phyloP scores from a whole-genome alignment of 1,284 basidiomycete species.

The Athelia psychrophila region DNA sequence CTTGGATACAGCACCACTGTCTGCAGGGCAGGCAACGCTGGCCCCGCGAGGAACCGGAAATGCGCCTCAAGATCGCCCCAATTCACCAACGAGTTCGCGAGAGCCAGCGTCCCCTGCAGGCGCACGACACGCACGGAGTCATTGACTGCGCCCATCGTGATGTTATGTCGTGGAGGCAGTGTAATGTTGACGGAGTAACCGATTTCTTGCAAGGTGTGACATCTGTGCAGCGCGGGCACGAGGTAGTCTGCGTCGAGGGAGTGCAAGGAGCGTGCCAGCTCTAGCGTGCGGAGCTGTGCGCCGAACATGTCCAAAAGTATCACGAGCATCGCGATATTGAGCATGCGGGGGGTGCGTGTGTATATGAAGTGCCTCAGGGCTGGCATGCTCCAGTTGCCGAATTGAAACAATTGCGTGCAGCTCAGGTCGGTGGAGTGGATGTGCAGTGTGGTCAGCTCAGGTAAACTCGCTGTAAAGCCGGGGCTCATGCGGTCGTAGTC shows the following conservation, averaged over 20 bases:
- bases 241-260: conserved; percentile 37
- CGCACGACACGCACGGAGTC: conserved; percentile 30
- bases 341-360: conserved; percentile 28
- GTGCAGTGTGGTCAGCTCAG: conserved; percentile 47
- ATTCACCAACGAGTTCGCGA: conserved; percentile 28
- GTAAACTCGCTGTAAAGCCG: conserved; percentile 30
- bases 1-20: conserved; percentile 8
- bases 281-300: conserved; percentile 47
- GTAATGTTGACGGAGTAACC: conserved; percentile 43
- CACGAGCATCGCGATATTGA: conserved; percentile 33
- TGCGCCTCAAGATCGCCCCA: conserved; percentile 47
- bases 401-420: conserved; percentile 45
- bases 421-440: conserved; percentile 46
- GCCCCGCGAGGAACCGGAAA: conserved; percentile 27
- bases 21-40: conserved; percentile 1
- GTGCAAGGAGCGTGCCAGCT: conserved; percentile 49
- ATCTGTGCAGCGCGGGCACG: conserved; percentile 40
- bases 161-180: conserved; percentile 30
- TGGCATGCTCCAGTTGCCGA: conserved; percentile 53
- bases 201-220: conserved; percentile 45
- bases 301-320: conserved; percentile 51
- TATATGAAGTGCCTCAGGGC: conserved; percentile 44
- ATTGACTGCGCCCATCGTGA: conserved; percentile 45
- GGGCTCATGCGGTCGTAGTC: too few species aligned
- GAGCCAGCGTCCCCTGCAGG: conserved; percentile 46